Evolutionary conservation across 2,329 filamentous ascomycete genomes (phyloP).

Genomic region (Calonectria ilicicola): DNA sequence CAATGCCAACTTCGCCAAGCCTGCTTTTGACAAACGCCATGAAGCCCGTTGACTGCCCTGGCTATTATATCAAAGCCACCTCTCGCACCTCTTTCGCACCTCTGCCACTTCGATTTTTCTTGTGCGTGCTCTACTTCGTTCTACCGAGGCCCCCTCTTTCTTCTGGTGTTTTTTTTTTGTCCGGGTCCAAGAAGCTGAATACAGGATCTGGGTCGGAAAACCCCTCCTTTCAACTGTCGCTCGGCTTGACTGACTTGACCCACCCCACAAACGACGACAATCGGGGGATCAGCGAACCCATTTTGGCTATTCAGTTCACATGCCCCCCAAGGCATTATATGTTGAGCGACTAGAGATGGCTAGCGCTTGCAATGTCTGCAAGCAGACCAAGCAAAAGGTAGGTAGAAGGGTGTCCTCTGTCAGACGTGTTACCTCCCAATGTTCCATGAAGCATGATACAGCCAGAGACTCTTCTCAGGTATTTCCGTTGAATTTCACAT

Average conservation of each 20-base stretch:
- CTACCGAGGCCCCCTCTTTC: not conserved
- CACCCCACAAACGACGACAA: not conserved
- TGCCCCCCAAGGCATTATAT: constrained; percentile 63
- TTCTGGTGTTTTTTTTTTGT: not conserved
- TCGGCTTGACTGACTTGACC: not conserved
- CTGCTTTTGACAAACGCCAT: not conserved
- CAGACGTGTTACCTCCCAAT: not conserved
- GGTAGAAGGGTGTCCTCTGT: constrained; percentile 37
- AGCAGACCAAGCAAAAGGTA: constrained; percentile 76
- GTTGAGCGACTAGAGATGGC: constrained; percentile 72
- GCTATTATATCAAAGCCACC: not conserved
- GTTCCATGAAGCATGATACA: not conserved
- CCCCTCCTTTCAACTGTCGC: not conserved
- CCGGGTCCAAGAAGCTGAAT: not conserved
- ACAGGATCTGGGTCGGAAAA: not conserved
- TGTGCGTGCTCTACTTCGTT: not conserved
- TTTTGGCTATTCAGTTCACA: constrained; percentile 29
- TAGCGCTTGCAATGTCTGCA: constrained; percentile 73
- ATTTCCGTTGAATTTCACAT: not conserved
- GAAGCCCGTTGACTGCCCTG: not conserved
- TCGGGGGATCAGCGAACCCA: not conserved
- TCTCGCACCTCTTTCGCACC: not conserved
- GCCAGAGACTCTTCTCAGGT: not conserved
- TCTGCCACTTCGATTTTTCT: too few species aligned
- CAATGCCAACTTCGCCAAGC: not conserved